Percentiles rank a stretch among this genome's conserved stretches.
phyloP scores from a whole-genome alignment of 805 yeast genomes.

The Candida verbasci region DNA sequence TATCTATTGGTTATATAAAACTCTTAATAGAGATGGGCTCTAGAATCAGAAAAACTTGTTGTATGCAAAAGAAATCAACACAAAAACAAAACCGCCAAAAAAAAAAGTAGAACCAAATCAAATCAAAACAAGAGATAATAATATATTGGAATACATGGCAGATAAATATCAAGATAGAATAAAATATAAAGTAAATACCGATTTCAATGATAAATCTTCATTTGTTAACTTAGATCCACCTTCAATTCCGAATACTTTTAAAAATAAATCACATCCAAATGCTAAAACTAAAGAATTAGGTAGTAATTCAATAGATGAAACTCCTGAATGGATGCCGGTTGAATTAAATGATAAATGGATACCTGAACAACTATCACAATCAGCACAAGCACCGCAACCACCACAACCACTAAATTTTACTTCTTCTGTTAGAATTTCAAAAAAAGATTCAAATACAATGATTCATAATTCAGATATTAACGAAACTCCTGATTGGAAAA shows the following conservation, averaged over 20 bases:
- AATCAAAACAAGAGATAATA: conserved; percentile 4
- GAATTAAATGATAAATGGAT: conserved; percentile 34
- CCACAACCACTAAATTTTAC: conserved; percentile 11
- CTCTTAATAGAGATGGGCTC: too few relatives aligned
- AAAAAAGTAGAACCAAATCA: background rate
- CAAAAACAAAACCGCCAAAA: background rate
- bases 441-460: conserved; percentile 23
- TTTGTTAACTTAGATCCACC: conserved; percentile 12
- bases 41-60: too few relatives aligned
- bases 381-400: too few relatives aligned
- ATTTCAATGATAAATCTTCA: conserved; percentile 20
- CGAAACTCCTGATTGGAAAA: conserved; percentile 35
- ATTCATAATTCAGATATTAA: conserved; percentile 24
- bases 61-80: conserved; percentile 1
- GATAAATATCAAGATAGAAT: conserved; percentile 29
- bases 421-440: conserved; percentile 19
- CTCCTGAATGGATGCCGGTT: conserved; percentile 43
- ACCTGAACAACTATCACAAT: background rate
- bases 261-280: conserved; percentile 42
- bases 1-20: too few relatives aligned
- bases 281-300: conserved; percentile 38
- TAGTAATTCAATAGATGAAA: conserved; percentile 10
- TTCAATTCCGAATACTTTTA: conserved; percentile 42
- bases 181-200: conserved; percentile 29
- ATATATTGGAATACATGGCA: conserved; percentile 1